These are phyloP conservation scores for Aciculosporium take DNA, from an alignment of 2,329 filamentous ascomycete species.

Conservation along the genomic window DNA sequence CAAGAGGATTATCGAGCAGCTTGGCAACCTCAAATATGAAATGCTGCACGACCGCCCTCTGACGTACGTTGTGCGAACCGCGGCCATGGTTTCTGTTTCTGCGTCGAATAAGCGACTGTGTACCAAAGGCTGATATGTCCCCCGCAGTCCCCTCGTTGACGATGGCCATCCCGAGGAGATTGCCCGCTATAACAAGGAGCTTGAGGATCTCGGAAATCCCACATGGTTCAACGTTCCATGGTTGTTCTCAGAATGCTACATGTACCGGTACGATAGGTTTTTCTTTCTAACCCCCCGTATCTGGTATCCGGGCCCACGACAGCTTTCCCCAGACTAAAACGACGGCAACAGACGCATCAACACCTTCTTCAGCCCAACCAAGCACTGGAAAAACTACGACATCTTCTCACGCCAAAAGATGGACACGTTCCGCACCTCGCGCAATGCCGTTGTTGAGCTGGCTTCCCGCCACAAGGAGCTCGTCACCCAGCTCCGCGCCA, in stretches of 20 bases:
- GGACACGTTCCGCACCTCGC: constrained; percentile 80
- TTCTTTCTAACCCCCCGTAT: too few species aligned
- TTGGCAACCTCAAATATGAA: constrained; percentile 84
- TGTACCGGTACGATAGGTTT: constrained; percentile 51
- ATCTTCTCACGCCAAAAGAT: constrained; percentile 84
- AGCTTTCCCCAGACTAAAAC: background rate
- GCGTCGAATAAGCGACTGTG: background rate
- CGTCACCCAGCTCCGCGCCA: constrained; percentile 46
- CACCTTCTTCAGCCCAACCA: constrained; percentile 61
- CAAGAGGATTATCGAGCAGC: constrained; percentile 66
- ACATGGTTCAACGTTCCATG: constrained; percentile 78
- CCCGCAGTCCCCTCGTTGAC: constrained; percentile 51
- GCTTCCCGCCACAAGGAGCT: constrained; percentile 66
- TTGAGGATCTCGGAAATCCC: constrained; percentile 56
- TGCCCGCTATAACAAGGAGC: constrained; percentile 69
- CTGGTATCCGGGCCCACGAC: too few species aligned
- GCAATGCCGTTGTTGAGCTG: constrained; percentile 70
- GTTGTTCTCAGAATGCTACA: constrained; percentile 88
- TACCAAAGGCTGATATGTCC: constrained; percentile 5
- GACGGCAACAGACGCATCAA: constrained; percentile 47
- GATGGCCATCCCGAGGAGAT: constrained; percentile 73
- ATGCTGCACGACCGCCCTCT: constrained; percentile 75
- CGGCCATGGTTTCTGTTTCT: background rate
- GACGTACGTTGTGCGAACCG: constrained; percentile 39
- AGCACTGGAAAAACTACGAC: constrained; percentile 81